phyloP scores from a whole-genome alignment of 148 eudicot genomes.

The Suaeda aralocaspica region DNA sequence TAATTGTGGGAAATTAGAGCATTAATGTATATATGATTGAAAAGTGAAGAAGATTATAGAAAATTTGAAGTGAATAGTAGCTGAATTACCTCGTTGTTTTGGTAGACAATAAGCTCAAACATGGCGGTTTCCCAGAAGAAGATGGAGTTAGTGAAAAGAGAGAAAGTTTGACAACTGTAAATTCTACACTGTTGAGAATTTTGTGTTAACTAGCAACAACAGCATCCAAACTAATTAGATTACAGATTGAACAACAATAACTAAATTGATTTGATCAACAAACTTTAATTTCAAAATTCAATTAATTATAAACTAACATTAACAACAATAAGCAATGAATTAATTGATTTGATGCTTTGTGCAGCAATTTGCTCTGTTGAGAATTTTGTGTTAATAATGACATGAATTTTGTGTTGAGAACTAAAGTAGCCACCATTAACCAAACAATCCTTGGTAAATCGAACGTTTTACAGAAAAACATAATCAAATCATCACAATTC shows the following conservation, averaged over 20 bases:
- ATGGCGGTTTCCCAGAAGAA: not conserved
- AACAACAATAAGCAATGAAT: no score
- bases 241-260: no score
- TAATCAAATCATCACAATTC: not conserved
- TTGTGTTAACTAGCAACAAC: no score
- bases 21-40: not conserved
- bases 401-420: no score
- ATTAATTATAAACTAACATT: no score
- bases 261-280: no score
- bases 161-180: not conserved
- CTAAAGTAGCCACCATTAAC: not conserved
- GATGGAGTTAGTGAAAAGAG: not conserved
- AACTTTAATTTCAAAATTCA: no score
- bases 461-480: not conserved
- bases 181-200: no score
- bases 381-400: no score
- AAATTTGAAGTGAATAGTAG: not conserved
- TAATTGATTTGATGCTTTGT: no score
- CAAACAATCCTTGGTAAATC: not conserved
- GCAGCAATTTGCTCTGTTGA: no score
- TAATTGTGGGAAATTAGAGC: constrained; percentile 8
- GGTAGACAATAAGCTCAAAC: not conserved
- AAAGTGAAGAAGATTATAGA: not conserved
- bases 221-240: no score
- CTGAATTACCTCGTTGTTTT: not conserved